Evolutionary conservation across 192 early-diverging fungal genomes (phyloP), one percentile per base, ranked within the genome.

Genomic region (Coemansia sp.): DNA sequence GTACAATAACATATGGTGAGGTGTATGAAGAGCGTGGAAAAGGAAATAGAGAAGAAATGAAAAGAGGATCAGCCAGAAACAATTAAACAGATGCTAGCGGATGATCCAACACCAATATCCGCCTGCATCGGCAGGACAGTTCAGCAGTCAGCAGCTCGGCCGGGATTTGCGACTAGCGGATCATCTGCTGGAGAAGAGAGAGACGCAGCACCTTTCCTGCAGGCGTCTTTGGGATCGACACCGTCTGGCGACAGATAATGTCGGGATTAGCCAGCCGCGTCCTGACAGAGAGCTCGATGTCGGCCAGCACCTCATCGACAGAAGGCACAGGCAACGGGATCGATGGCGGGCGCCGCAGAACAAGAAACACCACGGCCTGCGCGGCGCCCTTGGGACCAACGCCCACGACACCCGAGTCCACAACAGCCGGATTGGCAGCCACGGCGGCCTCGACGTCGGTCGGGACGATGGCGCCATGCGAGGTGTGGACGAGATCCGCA

Each of bases 401-500:
- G 41, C 87, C 88, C 67, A 90, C 79, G 23, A 89, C 90, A 3
- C 87, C 87, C 18, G 83, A 85, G 64, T 93, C 91, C 11, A 77
- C 71, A 44, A 98, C 77, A 9, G 57, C 50, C 6, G 88, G 86
- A 52, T 93, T 87, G 38, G 86, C 70, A 2, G 90, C 62, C 41
- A 94, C 75, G 56, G 85, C 41, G 13, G 83, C 83, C 70, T 97
- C 95, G 2, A 97, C 73, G 68, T 95, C 93, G 8, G 89, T 90
- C 2, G 94, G 93, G 0, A 91, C 81, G 8, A 97, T 87, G 65
- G 67, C 69, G 19, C 84, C 85, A 9, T 79, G 69, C 39, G 91
- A 88, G 84, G 94, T 93, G 68, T 95, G 92, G 74, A 96, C 93
- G 23, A 97, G 72, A 62, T 96, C 93, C 65, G 91, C 92, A 13